A percentile compares a stretch with the other conserved stretches of the same genome.
Conservation (phyloP, 129 eudicot species). For the Flaveria linearis region DNA sequence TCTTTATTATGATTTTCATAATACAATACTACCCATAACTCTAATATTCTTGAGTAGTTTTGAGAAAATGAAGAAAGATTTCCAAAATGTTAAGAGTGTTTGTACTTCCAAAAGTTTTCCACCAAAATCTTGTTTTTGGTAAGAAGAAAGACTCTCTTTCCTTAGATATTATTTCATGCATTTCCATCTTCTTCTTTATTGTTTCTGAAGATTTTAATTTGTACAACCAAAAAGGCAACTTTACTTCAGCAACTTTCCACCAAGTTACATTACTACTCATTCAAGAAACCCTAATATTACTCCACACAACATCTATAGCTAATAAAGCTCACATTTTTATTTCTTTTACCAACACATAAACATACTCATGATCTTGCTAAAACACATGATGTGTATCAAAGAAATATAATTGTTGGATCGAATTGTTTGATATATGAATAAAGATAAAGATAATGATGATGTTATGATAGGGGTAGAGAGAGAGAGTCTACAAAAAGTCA, state of each 20-base stretch:
- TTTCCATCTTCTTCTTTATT: constrained; percentile 40
- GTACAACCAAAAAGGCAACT: constrained; percentile 45
- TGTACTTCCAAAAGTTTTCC: constrained; percentile 37
- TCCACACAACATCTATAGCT: constrained; percentile 12
- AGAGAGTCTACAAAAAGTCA: constrained; percentile 43
- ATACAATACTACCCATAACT: background rate
- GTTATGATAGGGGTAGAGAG: constrained; percentile 47
- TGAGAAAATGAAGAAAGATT: constrained; percentile 33
- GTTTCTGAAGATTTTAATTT: constrained; percentile 31
- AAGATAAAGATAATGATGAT: constrained; percentile 70
- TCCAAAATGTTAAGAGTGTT: constrained; percentile 5
- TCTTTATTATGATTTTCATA: constrained; percentile 5
- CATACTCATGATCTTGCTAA: constrained; percentile 6
- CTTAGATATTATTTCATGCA: constrained; percentile 39
- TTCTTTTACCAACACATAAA: background rate
- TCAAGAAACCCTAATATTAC: constrained; percentile 32
- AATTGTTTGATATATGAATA: constrained; percentile 23
- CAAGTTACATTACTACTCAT: constrained; percentile 36
- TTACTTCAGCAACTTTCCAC: constrained; percentile 24
- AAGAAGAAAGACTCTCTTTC: constrained; percentile 36
- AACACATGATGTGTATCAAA: constrained; percentile 20
- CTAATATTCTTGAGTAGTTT: constrained; percentile 34
- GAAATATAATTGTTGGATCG: constrained; percentile 37
- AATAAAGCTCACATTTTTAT: background rate
- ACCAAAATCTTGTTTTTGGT: constrained; percentile 21